Evolutionary conservation across 1,284 basidiomycete genomes (phyloP).

Genomic region (Trichosporon sp.): DNA sequence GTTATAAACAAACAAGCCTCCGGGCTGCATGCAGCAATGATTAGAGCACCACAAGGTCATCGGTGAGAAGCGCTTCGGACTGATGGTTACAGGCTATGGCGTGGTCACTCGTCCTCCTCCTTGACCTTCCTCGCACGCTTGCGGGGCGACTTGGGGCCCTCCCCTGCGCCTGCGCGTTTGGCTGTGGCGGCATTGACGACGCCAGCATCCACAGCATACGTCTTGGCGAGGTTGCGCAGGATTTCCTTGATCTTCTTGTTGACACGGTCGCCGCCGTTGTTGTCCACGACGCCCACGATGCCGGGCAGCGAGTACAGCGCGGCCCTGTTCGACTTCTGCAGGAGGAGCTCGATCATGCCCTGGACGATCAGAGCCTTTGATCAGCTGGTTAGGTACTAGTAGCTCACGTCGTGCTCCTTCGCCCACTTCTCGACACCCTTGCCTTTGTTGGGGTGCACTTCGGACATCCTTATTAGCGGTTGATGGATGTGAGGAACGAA

Average conservation of each 20-base stretch:
- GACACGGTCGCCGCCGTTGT: slow-evolving; percentile 7
- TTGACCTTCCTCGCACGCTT: background rate
- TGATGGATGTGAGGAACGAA: background rate
- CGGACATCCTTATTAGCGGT: background rate
- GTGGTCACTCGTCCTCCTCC: background rate
- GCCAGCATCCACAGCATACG: background rate
- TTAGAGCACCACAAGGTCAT: background rate
- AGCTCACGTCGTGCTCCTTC: background rate
- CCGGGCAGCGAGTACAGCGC: slow-evolving; percentile 2
- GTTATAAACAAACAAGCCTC: slow-evolving; percentile 2
- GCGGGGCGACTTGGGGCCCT: background rate
- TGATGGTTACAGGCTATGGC: background rate
- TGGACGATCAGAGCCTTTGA: background rate
- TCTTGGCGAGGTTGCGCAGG: background rate
- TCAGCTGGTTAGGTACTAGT: background rate
- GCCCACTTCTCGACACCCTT: background rate
- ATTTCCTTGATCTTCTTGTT: background rate
- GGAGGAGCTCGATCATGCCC: background rate
- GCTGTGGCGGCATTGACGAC: background rate
- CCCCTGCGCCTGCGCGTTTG: background rate
- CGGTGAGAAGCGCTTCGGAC: background rate
- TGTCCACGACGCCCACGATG: slow-evolving; percentile 8
- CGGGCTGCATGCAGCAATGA: slow-evolving; percentile 7
- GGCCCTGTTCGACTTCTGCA: background rate
- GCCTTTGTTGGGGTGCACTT: background rate